Evolutionary conservation across 2,329 filamentous ascomycete species (phyloP), one percentile per base, ranked within the genome.

Genomic region (Epichloe gansuensis): DNA sequence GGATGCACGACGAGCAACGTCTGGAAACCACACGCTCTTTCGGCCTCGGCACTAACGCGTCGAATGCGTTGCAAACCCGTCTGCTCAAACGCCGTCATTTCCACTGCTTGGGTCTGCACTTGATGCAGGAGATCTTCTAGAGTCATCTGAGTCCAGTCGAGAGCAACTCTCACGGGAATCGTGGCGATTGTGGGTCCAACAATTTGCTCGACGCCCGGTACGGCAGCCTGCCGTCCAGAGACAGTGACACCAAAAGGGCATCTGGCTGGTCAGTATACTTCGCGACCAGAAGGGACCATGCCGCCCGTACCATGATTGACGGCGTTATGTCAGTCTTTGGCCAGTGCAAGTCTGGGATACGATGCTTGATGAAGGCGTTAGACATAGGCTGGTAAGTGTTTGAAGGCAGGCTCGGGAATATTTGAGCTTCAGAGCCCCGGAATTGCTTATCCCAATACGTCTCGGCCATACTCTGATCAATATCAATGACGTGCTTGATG

Each of bases 51-150:
- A 31, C 52, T 48, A 11, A 58, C 42, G 12, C 52, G 53, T 7
- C 54, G 41, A 21, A 59, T 59, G 3, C 23, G 17, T 25, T 54
- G 52, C 6, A 61, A 43, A 1, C 59, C 59, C 9, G 53, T 56
- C n/a, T 60, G 56, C 41, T 59, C 57, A 37, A 47, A 56, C 0
- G 42, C 50, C 5, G 55, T 54, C 53, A 56, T 56, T 8, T 56
- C 54, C 1, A 52, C 25, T 13, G 53, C 46, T 46, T 57, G 52
- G 5, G 44, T 7, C 34, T 64, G 60, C 0, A 63, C 38, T 1
- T 60, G 58, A 17, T 72, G 61, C 9, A 81, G 62, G 51, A 72
- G 75, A n/a, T 72, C 61, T 0, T 58, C 55, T 8, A 73, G 62
- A 5, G 38, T 52, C 1, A 62, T 60, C 31, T 43, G 25, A 13